These are phyloP conservation scores for Neophaeococcomyces mojaviensis DNA, from an alignment of 2,329 filamentous ascomycete species.

Conservation along the genomic window DNA sequence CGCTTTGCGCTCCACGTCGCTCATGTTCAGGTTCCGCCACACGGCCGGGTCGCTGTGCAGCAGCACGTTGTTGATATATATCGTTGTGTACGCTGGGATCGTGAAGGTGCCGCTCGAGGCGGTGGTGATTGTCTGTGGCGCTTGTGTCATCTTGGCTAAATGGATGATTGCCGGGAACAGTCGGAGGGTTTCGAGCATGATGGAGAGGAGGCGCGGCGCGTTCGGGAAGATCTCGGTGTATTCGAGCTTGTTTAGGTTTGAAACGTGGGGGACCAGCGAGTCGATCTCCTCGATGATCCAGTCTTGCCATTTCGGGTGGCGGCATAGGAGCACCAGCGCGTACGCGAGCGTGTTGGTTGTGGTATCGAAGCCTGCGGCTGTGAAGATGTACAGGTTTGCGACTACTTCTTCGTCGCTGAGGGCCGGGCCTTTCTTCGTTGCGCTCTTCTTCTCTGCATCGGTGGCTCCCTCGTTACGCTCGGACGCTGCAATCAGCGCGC, in stretches of 20 bases:
- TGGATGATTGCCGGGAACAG: conserved; percentile 35
- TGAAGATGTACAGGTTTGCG: conserved; percentile 22
- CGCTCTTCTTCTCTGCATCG: neutral
- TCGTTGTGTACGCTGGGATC: conserved; percentile 28
- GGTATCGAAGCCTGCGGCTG: conserved; percentile 31
- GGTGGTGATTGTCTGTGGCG: conserved; percentile 26
- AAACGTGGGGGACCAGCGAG: conserved; percentile 25
- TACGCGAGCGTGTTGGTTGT: conserved; percentile 46
- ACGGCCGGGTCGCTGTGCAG: conserved; percentile 24
- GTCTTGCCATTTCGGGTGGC: conserved; percentile 43
- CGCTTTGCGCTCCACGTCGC: neutral
- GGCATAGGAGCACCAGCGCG: conserved; percentile 40
- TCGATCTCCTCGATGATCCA: conserved; percentile 47
- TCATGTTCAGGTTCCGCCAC: conserved; percentile 23
- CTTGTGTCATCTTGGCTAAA: conserved; percentile 28
- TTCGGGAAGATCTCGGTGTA: conserved; percentile 41
- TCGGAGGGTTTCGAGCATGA: conserved; percentile 45
- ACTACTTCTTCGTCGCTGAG: conserved; percentile 19
- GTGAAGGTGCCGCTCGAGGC: conserved; percentile 24
- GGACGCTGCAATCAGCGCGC: conserved; percentile 12
- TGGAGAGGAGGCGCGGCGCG: conserved; percentile 37
- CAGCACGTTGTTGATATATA: conserved; percentile 31
- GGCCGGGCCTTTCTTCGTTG: neutral
- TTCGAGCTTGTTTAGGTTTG: conserved; percentile 25
- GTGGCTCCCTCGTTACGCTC: neutral